Base-by-base conservation (phyloP, 2,329 filamentous ascomycete genomes). In the Xylariales sp. region DNA sequence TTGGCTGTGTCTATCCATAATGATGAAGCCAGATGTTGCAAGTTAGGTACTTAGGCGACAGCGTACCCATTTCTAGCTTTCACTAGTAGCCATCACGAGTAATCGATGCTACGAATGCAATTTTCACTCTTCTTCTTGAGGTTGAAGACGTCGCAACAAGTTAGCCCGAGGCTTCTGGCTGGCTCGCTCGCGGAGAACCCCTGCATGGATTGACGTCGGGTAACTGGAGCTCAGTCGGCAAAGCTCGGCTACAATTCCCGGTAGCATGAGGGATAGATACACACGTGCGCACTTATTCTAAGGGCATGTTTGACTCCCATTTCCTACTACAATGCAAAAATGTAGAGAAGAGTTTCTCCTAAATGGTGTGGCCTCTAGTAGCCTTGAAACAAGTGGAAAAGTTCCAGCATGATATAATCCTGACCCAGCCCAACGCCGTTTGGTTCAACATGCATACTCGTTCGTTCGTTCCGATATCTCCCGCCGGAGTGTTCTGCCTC, bases 391-490 rank as follows among this genome's bases (percentile, higher is more conserved):
- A 15, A 9, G 27, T 15, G 27, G 20, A 15, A 39, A 29, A 18
- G 24, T 39, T 24, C 24, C n/a, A 31, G 20, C 24, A 29, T 39
- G 16, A 31, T 19, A 39, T 31, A 28, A 39, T 15, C 24, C 36
- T 11, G 31, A 29, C 21, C 16, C 36, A 25, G 28, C 36, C 36
- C 27, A 39, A 39, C 36, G 36, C 36, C 36, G 16, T 39, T 21
- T 27, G 16, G 15, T 18, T 29, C 14, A 39, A 15, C 20, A 39
- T 39, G 36, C 36, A 38, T n/a, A n/a, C n/a, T n/a, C n/a, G n/a
- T n/a, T n/a, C n/a, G n/a, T n/a, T n/a, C n/a, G n/a, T 16, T 21
- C 25, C 36, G 24, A 15, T n/a, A 16, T n/a, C 16, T 27, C 11
- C 16, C 25, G 14, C 11, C 14, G 9, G 16, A 7, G 18, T n/a